These are phyloP conservation scores for Thelonectria blattea DNA, from an alignment of 2,329 filamentous ascomycete species.

Conservation along the genomic window DNA sequence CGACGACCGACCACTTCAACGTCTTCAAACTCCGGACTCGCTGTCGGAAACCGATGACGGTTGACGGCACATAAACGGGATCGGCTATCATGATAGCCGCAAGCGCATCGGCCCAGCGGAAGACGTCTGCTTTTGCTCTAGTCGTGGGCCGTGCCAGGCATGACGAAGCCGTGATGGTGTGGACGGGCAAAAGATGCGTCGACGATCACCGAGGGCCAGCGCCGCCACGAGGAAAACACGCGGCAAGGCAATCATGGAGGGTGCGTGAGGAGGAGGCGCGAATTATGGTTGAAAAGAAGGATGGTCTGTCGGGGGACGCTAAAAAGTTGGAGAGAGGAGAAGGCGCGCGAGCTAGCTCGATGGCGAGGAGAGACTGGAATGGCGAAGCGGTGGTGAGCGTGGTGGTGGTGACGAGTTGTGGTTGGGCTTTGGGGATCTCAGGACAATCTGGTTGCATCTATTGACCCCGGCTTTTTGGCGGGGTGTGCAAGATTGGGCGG, in stretches of 20 bases:
- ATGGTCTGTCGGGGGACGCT: constrained; percentile 17
- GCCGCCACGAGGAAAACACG: constrained; percentile 40
- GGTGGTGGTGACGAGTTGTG: constrained; percentile 1
- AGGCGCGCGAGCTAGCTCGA: constrained; percentile 1
- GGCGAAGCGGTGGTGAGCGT: constrained; percentile 1
- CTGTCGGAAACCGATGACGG: not conserved
- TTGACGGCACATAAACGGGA: constrained; percentile 30
- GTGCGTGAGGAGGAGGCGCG: constrained; percentile 22
- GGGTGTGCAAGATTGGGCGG: constrained; percentile 2
- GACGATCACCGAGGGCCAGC: constrained; percentile 22
- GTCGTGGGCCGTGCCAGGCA: constrained; percentile 14
- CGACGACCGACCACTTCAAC: not conserved
- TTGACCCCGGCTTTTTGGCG: constrained; percentile 14
- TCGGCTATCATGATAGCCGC: constrained; percentile 39
- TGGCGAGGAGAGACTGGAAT: not conserved
- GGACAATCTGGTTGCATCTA: constrained; percentile 18
- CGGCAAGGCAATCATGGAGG: constrained; percentile 21
- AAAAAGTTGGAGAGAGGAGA: constrained; percentile 6
- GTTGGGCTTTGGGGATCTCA: constrained; percentile 17
- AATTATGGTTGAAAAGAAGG: not conserved
- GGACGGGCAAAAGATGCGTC: not conserved
- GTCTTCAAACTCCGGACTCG: constrained; percentile 1
- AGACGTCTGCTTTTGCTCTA: constrained; percentile 33
- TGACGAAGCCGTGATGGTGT: not conserved
- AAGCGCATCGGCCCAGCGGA: constrained; percentile 34